Base-by-base conservation (phyloP, 106 monocot genomes). In the Apostasia shenzhenica region DNA sequence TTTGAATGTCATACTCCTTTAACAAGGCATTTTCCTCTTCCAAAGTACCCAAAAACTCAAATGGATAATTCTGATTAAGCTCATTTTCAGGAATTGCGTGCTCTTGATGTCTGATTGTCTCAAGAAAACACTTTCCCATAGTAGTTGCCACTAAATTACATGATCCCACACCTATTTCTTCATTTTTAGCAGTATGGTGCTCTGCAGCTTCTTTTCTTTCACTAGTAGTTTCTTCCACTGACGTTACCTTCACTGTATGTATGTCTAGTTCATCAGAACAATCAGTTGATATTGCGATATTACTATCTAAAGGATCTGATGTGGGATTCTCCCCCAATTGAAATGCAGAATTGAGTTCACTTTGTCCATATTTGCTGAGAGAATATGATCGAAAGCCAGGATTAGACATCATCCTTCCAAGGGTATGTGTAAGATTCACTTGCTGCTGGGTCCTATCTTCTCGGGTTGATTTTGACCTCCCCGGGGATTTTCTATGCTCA, bases 371-470 rank as follows among this genome's bases (percentile, higher is more conserved):
- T 63, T 86, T 72, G 10, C 59, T 9, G 46, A 73, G 52, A 64
- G 64, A 26, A 69, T 39, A 55, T 12, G 55, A 63, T 40, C 68
- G 47, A 52, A 75, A 55, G 42, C 75, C 75, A 12, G 61, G 70
- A 8, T 68, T 70, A 55, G 72, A 83, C 1, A 61, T 13, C 59
- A 75, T 70, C 54, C 75, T 78, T 57, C 67, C 70, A 37, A 70
- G 54, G 45, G 54, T 55, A 72, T 66, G 77, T 54, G 61, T 8
- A 1, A 57, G 37, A 13, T 73, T 76, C 14, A 14, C 66, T 3
- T 45, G 66, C 14, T 59, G 62, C 72, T 59, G 67, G 72, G 40
- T 54, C 39, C 63, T 61, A 65, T 42, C 60, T 45, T 75, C 70
- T 59, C 54, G 6, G 42, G 54, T 42, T 38, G 61, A 66, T 1